Percentiles rank a stretch among this genome's conserved stretches.
Evolutionary conservation across 2,329 filamentous ascomycete genomes (phyloP).

Genomic region (Podosphaera leucotricha): DNA sequence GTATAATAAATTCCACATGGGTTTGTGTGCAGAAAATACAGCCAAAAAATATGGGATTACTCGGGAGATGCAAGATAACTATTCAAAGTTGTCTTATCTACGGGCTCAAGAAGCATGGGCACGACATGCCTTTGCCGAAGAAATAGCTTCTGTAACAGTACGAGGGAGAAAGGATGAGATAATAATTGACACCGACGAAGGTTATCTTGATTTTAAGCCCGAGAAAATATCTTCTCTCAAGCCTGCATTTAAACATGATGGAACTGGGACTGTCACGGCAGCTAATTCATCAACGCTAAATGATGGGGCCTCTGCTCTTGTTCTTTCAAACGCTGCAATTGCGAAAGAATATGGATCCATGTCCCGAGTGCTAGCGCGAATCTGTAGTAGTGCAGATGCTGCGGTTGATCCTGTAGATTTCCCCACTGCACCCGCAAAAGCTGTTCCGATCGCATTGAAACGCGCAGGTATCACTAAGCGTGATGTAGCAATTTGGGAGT

Average conservation of each 20-base stretch:
- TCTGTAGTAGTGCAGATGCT: conserved; percentile 91
- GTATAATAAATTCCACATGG: conserved; percentile 89
- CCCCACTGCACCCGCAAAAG: conserved; percentile 78
- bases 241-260: conserved; percentile 57
- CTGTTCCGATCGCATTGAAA: conserved; percentile 92
- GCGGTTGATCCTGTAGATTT: conserved; percentile 83
- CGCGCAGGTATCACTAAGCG: conserved; percentile 64
- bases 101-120: conserved; percentile 73
- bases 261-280: conserved; percentile 73
- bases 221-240: conserved; percentile 70
- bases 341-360: conserved; percentile 78
- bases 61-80: conserved; percentile 77
- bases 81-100: conserved; percentile 87
- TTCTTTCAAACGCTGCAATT: conserved; percentile 85
- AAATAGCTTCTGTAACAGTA: conserved; percentile 80
- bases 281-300: conserved; percentile 93
- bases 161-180: conserved; percentile 72
- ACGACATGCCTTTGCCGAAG: conserved; percentile 54
- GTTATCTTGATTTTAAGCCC: conserved; percentile 80
- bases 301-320: conserved; percentile 76
- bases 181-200: conserved; percentile 67
- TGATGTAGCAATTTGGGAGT: conserved; percentile 82
- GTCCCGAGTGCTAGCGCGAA: conserved; percentile 84
- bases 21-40: conserved; percentile 77
- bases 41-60: conserved; percentile 59